Conservation (phyloP, 116 monocot species). For the Zostera marina region DNA sequence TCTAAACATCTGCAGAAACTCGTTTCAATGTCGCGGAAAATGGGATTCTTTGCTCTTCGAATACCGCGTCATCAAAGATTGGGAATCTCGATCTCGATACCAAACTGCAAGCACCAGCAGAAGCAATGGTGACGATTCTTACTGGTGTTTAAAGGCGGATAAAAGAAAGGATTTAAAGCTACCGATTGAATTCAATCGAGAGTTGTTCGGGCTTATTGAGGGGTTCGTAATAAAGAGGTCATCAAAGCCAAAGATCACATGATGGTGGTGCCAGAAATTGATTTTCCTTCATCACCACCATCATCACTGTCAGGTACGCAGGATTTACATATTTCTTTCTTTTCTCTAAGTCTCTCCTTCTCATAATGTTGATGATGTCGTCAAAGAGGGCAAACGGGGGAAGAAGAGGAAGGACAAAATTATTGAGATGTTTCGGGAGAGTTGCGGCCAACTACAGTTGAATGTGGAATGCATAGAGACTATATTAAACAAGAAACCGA, state of each 20-base stretch:
- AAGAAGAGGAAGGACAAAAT: neutral
- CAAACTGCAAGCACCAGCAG: neutral
- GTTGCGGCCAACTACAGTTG: conserved; percentile 6
- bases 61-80: conserved; percentile 5
- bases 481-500: conserved; percentile 8
- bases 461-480: conserved; percentile 10
- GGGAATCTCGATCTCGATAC: neutral
- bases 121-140: neutral
- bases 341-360: no score
- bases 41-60: conserved; percentile 14
- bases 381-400: no score
- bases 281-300: no score
- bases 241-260: no score
- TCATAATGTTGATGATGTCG: no score
- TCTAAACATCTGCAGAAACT: conserved; percentile 2
- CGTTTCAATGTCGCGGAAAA: conserved; percentile 9
- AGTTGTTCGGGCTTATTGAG: conserved; percentile 13
- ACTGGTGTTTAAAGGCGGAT: conserved; percentile 5
- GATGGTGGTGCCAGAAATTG: no score
- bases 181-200: conserved; percentile 5
- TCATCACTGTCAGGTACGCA: no score
- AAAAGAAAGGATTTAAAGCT: neutral
- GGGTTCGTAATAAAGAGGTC: neutral
- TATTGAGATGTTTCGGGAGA: neutral
- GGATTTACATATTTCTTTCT: no score